These are phyloP conservation scores for Aspergillus sp. DNA, from an alignment of 2,329 filamentous ascomycete species.

Conservation along the genomic window DNA sequence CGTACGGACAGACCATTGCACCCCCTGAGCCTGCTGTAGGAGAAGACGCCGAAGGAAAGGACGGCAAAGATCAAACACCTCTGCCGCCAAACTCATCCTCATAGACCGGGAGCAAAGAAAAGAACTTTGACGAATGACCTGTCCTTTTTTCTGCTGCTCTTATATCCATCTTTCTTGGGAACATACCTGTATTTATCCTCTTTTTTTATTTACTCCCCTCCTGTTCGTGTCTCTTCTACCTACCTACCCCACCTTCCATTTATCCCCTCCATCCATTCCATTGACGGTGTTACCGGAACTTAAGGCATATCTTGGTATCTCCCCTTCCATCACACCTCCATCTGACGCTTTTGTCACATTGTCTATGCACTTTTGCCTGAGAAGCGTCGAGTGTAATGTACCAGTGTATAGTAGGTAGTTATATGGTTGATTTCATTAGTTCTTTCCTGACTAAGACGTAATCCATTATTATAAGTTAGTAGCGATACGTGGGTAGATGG, in stretches of 20 bases:
- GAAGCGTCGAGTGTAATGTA: conserved; percentile 22
- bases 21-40: conserved; percentile 48
- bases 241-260: not conserved
- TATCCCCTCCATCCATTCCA: conserved; percentile 1
- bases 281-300: conserved; percentile 22
- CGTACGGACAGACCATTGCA: conserved; percentile 51
- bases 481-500: not conserved
- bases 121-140: conserved; percentile 12
- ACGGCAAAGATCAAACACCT: conserved; percentile 36
- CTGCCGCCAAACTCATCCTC: conserved; percentile 21
- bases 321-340: conserved; percentile 2
- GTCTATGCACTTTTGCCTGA: conserved; percentile 10
- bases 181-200: conserved; percentile 10
- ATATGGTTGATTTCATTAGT: conserved; percentile 4
- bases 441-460: not conserved
- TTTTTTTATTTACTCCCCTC: conserved; percentile 10
- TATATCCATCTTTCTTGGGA: not conserved
- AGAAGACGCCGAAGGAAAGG: conserved; percentile 42
- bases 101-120: conserved; percentile 11
- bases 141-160: conserved; percentile 10
- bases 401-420: conserved; percentile 28
- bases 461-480: not conserved
- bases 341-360: conserved; percentile 7
- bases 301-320: conserved; percentile 7
- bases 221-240: conserved; percentile 7